Evolutionary conservation across 805 yeast genomes (phyloP).

Genomic region (Lipomyces yamadae): DNA sequence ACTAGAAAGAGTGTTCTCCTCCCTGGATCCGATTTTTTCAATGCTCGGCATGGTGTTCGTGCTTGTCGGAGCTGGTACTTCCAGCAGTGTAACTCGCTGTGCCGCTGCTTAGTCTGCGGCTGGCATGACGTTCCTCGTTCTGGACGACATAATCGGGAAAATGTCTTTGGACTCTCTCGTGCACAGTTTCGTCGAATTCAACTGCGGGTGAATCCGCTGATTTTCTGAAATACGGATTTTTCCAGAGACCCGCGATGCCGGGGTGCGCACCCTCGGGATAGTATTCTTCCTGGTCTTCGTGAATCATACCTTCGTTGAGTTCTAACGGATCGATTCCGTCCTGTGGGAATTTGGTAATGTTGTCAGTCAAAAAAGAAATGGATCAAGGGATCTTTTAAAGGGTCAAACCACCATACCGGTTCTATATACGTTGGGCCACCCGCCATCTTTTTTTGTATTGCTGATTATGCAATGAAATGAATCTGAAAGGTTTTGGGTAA

Average conservation of each 20-base stretch:
- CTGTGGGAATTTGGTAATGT: background rate
- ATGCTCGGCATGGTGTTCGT: background rate
- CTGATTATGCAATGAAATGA: background rate
- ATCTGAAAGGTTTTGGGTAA: too few species aligned
- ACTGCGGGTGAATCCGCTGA: constrained; percentile 6
- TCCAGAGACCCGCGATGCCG: constrained; percentile 36
- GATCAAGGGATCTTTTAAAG: too few species aligned
- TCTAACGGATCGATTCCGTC: constrained; percentile 28
- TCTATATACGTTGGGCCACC: too few species aligned
- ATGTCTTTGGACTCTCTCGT: constrained; percentile 22
- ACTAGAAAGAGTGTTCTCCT: too few species aligned
- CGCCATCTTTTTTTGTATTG: too few species aligned
- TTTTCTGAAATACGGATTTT: constrained; percentile 32
- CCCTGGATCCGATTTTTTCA: too few species aligned
- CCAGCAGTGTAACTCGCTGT: background rate
- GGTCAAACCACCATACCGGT: too few species aligned
- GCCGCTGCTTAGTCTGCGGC: background rate
- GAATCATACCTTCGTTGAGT: constrained; percentile 17
- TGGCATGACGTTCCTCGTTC: constrained; percentile 2
- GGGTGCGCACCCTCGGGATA: constrained; percentile 33
- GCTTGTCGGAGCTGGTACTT: background rate
- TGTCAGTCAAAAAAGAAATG: too few species aligned
- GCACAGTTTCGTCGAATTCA: constrained; percentile 22
- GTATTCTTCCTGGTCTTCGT: constrained; percentile 26
- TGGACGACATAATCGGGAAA: constrained; percentile 15